These are phyloP conservation scores for Circinella minor DNA, from an alignment of 371 early-diverging fungal species.

Conservation along the genomic window DNA sequence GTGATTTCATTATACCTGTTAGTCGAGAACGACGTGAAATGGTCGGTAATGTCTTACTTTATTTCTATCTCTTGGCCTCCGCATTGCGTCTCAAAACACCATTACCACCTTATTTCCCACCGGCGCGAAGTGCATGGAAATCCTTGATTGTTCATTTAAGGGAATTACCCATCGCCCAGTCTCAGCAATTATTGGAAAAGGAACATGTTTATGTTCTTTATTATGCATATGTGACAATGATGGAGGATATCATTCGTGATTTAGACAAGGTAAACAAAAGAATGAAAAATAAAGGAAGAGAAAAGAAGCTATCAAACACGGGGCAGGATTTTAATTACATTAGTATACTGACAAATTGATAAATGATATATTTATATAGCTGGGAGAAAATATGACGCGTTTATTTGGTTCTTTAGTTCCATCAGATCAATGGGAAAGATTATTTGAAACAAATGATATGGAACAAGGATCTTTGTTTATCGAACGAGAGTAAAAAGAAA, in stretches of 20 bases:
- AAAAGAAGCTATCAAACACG: not conserved
- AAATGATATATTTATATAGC: not conserved
- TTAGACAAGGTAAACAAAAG: constrained; percentile 58
- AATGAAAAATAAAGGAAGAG: not conserved
- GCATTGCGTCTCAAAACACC: constrained; percentile 82
- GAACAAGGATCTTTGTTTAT: constrained; percentile 5
- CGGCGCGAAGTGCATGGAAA: constrained; percentile 58
- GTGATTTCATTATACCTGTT: constrained; percentile 62
- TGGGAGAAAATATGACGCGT: constrained; percentile 35
- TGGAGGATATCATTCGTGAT: constrained; percentile 84
- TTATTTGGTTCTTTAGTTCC: constrained; percentile 53
- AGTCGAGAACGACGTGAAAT: constrained; percentile 66
- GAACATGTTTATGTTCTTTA: constrained; percentile 76
- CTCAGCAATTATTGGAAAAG: constrained; percentile 49
- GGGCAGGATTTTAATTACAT: too few species aligned
- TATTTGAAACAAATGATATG: constrained; percentile 26
- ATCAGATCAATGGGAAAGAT: constrained; percentile 47
- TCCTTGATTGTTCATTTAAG: constrained; percentile 50
- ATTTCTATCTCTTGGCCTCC: constrained; percentile 81
- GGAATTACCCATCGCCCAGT: constrained; percentile 53
- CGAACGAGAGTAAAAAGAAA: not conserved
- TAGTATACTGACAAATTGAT: not conserved
- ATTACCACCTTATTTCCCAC: constrained; percentile 83
- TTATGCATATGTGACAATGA: constrained; percentile 79
- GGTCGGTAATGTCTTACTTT: constrained; percentile 74